Evolutionary conservation across 2,329 filamentous ascomycete species (phyloP), one percentile per base, ranked within the genome.

Genomic region (Rhinocladiella similis): DNA sequence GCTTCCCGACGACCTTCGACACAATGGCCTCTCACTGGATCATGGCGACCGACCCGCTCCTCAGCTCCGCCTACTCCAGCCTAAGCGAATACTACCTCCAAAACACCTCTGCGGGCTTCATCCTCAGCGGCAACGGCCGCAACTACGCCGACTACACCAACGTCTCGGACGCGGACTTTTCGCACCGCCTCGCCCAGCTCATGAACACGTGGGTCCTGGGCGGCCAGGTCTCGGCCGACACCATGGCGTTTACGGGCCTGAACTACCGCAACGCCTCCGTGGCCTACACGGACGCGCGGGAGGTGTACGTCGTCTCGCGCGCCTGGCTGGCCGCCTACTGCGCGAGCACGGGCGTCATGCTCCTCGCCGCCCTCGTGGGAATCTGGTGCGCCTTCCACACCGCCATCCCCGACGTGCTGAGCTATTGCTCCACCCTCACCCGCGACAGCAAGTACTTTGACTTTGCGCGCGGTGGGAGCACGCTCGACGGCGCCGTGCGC

Each of bases 171-270:
- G 38, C 48, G 14, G 42, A 62, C 41, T 50, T 64, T 20, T 61
- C 60, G 14, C 54, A 53, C 41, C 60, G 62, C 12, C 62, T 64
- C 27, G 57, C 55, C 25, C 60, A 58, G 38, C 53, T 64, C 2
- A 33, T 59, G 14, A 64, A 64, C 45, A 62, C 60, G 2, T 60
- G 57, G 57, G 51, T 57, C 3, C 41, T 60, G 35, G 54, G 36
- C 18, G 29, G 50, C 18, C 56, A 59, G 45, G 52, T 59, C 19
- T 59, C 56, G 6, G 56, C 56, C 3, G 36, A 55, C 27, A 49
- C 42, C n/a, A 59, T 59, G 56, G 14, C 33, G n/a, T 59, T 43
- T 42, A 0, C 5, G 12, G 38, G 14, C 5, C 18, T 59, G 36
- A 36, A 49, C 36, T 22, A 42, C 27, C 48, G 36, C 27, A 55